A percentile compares a stretch with the other conserved stretches of the same genome.
Evolutionary conservation across 2,329 filamentous ascomycete genomes (phyloP).

Genomic region (Pyrenochaeta sp.): DNA sequence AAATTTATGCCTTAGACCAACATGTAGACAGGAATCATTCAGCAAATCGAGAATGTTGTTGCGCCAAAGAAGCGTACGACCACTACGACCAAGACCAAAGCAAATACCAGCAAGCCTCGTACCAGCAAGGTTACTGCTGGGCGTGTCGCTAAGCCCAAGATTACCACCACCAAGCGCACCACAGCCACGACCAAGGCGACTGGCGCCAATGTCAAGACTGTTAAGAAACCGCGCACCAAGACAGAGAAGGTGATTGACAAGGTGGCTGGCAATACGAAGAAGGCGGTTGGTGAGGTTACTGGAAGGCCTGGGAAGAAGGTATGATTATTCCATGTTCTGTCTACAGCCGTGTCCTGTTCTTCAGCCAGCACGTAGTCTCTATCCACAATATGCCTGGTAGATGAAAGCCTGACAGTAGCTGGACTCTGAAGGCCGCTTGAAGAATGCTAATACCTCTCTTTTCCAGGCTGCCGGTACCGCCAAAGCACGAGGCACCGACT

Average conservation of each 20-base stretch:
- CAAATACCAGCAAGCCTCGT: conserved; percentile 42
- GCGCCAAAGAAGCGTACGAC: conserved; percentile 50
- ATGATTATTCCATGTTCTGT: conserved; percentile 8
- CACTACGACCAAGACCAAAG: conserved; percentile 50
- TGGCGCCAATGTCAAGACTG: conserved; percentile 26
- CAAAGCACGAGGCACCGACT: conserved; percentile 19
- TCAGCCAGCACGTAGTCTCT: background rate
- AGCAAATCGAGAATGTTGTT: conserved; percentile 56
- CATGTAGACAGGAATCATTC: conserved; percentile 59
- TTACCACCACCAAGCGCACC: conserved; percentile 16
- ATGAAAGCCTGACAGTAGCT: too few relatives aligned
- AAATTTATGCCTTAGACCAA: background rate
- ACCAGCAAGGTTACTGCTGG: conserved; percentile 48
- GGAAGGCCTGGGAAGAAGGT: conserved; percentile 43
- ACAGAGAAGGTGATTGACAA: conserved; percentile 37
- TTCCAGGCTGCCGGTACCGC: conserved; percentile 17
- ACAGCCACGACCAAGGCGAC: conserved; percentile 6
- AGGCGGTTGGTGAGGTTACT: conserved; percentile 31
- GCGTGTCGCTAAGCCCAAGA: conserved; percentile 36
- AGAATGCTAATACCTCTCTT: background rate
- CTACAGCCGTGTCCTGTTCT: background rate
- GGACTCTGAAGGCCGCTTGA: background rate
- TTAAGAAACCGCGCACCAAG: conserved; percentile 35
- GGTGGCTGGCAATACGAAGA: conserved; percentile 24
- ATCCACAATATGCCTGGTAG: too few relatives aligned